Base-by-base conservation (phyloP, 441 rosid species). In the Erodium trifolium region DNA sequence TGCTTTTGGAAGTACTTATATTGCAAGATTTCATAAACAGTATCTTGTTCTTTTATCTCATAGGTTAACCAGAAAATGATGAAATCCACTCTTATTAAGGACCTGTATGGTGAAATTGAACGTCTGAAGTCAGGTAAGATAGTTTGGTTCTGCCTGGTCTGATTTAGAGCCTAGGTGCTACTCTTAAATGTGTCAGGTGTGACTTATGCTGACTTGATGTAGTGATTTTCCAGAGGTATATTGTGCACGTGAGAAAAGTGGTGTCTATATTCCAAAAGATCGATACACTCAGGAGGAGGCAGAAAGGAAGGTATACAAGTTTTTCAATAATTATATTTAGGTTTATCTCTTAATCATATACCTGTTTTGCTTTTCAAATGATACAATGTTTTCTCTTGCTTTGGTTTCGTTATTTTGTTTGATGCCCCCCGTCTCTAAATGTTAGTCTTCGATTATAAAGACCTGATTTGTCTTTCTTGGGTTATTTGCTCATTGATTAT, bases 41-140 rank as follows among this genome's bases (percentile, higher is more conserved):
- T 31, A 31, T 31, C 34, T 31, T 31, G 27, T 31, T 31, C 11
- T 39, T 39, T 49, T 13, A 3, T 12, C 13, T 49, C 13, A 72
- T 90, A 94, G 99, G 82, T 94, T 79, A 94, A 94, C 78, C 99
- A 94, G 77, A 94, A 94, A 92, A 90, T 94, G 98, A 92, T 94
- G 99, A 94, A 94, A 68, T 17, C 78, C 63, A 49, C 57, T 49
- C 57, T 49, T 49, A 49, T 49, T 12, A 49, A 49, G 13, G 57
- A 49, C 57, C 57, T 49, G 1, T 49, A 49, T n/a, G 57, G 57
- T 49, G 57, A 49, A 49, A 49, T 49, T n/a, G 57, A 49, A 49
- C 57, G 57, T 49, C 57, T 49, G 4, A 49, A 49, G 57, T 13
- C 16, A 12, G 57, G 57, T 49, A 49, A 49, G 57, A 49, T 12